Evolutionary conservation across 139 green algal species (phyloP), one percentile per base, ranked within the genome.

Genomic region (Chlorella sp.): DNA sequence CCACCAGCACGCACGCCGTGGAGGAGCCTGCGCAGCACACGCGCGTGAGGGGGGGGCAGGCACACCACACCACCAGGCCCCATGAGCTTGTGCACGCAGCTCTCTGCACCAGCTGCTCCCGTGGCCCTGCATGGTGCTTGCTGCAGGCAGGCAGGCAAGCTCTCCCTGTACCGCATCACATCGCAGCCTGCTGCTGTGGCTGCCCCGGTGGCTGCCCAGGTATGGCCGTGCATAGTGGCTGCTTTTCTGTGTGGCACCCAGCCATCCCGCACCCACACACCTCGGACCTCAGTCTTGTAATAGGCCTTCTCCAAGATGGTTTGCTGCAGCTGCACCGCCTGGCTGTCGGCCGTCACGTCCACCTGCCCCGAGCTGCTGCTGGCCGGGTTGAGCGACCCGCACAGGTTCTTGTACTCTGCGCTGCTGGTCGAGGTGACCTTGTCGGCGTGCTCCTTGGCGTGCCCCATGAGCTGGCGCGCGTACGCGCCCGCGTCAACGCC

Each of bases 401-500:
- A 51, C 67, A 69, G 34, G n/a, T 70, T 70, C 6, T 70, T 27
- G 33, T 59, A 70, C 32, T 70, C 64, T 59, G 64, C 5, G 33
- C 64, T 59, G 33, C 61, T 31, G 35, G 24, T n/a, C 2, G 33
- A 0, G 2, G 55, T 66, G 10, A 68, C 17, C 36, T 51, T 30
- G 51, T 82, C 76, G 23, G 85, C 84, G 42, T 73, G 82, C 34
- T 81, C 81, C 62, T 83, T 80, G 22, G 88, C 86, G 27, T 86
- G 64, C 29, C 69, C 35, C 92, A 97, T 97, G 3, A 97, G 85
- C 73, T 86, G 69, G 0, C 89, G 79, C 1, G 90, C 86, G 63
- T 96, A 97, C 2, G 87, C 74, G 1, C 92, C 93, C 2, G 93
- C 82, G 70, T 97, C 93, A 17, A 97, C 82, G 31, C 87, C 87